A percentile compares a stretch with the other conserved stretches of the same genome.
These are phyloP conservation scores for Myxozyma kluyveri DNA, from an alignment of 805 yeast genomes.

Conservation along the genomic window DNA sequence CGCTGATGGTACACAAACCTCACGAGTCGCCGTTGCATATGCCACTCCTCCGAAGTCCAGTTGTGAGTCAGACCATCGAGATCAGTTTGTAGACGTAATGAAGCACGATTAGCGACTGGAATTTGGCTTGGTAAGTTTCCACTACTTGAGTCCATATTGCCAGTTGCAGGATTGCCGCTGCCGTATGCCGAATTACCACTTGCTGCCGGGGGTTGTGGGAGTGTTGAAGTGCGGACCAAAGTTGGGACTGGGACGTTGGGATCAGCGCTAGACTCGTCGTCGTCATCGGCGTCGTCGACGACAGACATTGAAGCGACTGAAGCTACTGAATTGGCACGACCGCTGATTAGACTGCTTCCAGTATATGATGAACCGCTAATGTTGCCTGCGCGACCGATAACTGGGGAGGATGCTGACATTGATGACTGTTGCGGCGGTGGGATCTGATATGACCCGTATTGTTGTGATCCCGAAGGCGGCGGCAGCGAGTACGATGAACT, in stretches of 20 bases:
- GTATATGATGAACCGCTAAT: no score
- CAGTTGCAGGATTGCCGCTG: conserved; percentile 14
- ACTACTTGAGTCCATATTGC: no score
- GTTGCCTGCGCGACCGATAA: no score
- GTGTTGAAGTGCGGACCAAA: conserved; percentile 20
- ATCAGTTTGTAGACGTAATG: conserved; percentile 35
- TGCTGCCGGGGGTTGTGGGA: conserved; percentile 6
- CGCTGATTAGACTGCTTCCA: not conserved
- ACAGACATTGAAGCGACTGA: not conserved
- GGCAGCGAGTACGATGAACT: not conserved
- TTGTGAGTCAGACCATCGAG: conserved; percentile 41
- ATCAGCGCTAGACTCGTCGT: conserved; percentile 6
- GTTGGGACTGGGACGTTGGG: conserved; percentile 4
- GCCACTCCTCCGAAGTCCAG: conserved; percentile 50
- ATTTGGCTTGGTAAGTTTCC: conserved; percentile 4
- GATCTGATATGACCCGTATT: no score
- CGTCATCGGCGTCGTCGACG: conserved; percentile 1
- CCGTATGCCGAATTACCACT: conserved; percentile 2
- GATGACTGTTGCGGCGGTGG: no score
- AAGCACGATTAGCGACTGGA: conserved; percentile 30
- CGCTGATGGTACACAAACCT: conserved; percentile 36
- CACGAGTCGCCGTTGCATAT: conserved; percentile 49
- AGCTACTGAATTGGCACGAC: not conserved
- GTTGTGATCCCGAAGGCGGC: not conserved
- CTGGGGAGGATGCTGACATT: no score